phyloP scores from a whole-genome alignment of 1,284 basidiomycete genomes.

The Omphalotus olearius region DNA sequence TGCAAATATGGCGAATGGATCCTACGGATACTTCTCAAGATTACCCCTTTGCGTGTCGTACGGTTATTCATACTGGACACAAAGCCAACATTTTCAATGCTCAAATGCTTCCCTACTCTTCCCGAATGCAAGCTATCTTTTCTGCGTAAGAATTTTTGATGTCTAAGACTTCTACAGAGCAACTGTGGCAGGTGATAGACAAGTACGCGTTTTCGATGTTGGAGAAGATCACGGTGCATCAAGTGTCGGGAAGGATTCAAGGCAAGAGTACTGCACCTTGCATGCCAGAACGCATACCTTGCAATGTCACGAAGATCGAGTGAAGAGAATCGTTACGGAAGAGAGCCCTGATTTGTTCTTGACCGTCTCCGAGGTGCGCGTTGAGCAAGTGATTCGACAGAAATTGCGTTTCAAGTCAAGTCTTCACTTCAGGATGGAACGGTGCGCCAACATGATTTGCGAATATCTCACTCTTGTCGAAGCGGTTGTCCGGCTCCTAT shows the following conservation, averaged over 20 bases:
- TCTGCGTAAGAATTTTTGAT: constrained; percentile 12
- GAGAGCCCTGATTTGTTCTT: constrained; percentile 82
- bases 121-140: constrained; percentile 48
- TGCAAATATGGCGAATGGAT: constrained; percentile 69
- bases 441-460: constrained; percentile 82
- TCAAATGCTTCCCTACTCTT: constrained; percentile 76
- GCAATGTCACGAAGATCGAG: constrained; percentile 63
- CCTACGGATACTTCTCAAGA: constrained; percentile 29
- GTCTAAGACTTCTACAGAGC: constrained; percentile 39
- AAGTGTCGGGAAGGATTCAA: constrained; percentile 24
- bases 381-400: neutral
- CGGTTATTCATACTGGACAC: constrained; percentile 76
- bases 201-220: constrained; percentile 82
- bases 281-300: constrained; percentile 52
- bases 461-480: constrained; percentile 61
- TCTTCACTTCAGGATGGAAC: constrained; percentile 35
- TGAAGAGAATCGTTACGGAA: constrained; percentile 82
- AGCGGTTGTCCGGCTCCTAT: constrained; percentile 65
- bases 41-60: constrained; percentile 61
- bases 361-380: constrained; percentile 75
- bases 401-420: too few relatives aligned
- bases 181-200: constrained; percentile 75
- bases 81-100: constrained; percentile 85
- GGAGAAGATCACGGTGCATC: constrained; percentile 39
- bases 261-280: constrained; percentile 34